Conservation (phyloP, 2,329 filamentous ascomycete genomes). For the Ceratocystis variospora region DNA sequence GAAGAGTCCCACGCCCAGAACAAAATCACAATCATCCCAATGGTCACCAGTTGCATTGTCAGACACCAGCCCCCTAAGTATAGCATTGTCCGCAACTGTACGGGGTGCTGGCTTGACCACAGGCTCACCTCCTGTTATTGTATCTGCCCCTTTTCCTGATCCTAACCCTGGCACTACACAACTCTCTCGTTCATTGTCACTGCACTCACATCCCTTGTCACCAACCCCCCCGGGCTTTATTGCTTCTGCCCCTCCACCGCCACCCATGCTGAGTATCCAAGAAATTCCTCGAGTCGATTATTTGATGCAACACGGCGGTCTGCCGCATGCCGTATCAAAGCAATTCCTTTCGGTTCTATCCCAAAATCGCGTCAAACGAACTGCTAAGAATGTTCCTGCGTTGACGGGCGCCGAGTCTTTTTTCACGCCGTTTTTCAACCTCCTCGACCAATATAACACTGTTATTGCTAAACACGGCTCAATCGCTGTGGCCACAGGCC, state of each 20-base stretch:
- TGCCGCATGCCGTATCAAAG: conserved; percentile 57
- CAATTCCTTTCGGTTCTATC: conserved; percentile 55
- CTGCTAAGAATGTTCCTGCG: conserved; percentile 48
- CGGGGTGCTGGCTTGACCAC: conserved; percentile 24
- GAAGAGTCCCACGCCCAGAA: conserved; percentile 17
- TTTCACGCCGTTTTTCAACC: conserved; percentile 68
- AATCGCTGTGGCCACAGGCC: conserved; percentile 85
- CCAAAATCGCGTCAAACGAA: conserved; percentile 35
- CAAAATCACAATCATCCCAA: not conserved
- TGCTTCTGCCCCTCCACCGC: conserved; percentile 54
- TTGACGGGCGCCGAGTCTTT: conserved; percentile 55
- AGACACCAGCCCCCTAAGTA: conserved; percentile 3
- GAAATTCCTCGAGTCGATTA: conserved; percentile 81
- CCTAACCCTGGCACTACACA: conserved; percentile 16
- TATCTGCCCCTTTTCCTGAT: not conserved
- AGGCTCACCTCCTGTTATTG: conserved; percentile 26
- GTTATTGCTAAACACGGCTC: conserved; percentile 78
- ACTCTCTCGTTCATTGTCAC: conserved; percentile 22
- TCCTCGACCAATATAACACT: conserved; percentile 73
- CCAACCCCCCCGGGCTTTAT: conserved; percentile 29
- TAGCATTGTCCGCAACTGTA: not conserved
- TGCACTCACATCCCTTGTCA: conserved; percentile 20
- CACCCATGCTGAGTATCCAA: conserved; percentile 54
- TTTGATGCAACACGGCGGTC: conserved; percentile 73
- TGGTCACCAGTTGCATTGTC: conserved; percentile 10